Percentiles rank a stretch among this genome's conserved stretches.
phyloP scores from a whole-genome alignment of 306 rosid species.

The Medicago ruthenica region DNA sequence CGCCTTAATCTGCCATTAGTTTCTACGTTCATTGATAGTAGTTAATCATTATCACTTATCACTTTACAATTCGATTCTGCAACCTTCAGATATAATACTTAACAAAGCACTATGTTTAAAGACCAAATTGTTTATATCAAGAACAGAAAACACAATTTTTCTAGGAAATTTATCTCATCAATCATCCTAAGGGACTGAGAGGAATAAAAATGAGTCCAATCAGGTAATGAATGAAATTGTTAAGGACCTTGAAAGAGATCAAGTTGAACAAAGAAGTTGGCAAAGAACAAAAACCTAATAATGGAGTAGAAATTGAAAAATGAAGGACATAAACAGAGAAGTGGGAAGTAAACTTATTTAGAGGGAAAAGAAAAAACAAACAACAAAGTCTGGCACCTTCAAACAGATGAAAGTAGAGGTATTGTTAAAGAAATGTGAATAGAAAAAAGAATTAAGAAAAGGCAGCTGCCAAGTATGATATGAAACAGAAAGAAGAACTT shows the following conservation, averaged over 20 bases:
- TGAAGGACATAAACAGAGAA: not conserved
- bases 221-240: not conserved
- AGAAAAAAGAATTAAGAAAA: not conserved
- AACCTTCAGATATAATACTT: not conserved
- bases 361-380: not conserved
- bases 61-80: not conserved
- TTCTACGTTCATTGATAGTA: conserved; percentile 7
- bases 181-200: not conserved
- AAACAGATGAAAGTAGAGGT: not conserved
- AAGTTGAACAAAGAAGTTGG: not conserved
- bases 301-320: not conserved
- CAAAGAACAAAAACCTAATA: not conserved
- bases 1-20: not conserved
- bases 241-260: not conserved
- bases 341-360: not conserved
- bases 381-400: not conserved
- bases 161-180: not conserved
- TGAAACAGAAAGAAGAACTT: not conserved
- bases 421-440: not conserved
- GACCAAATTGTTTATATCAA: not conserved
- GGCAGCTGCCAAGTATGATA: not conserved
- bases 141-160: not conserved
- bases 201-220: not conserved
- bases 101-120: not conserved
- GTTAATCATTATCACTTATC: not conserved